Base-by-base conservation (phyloP, 345 rosid species). In the Heritiera littoralis region DNA sequence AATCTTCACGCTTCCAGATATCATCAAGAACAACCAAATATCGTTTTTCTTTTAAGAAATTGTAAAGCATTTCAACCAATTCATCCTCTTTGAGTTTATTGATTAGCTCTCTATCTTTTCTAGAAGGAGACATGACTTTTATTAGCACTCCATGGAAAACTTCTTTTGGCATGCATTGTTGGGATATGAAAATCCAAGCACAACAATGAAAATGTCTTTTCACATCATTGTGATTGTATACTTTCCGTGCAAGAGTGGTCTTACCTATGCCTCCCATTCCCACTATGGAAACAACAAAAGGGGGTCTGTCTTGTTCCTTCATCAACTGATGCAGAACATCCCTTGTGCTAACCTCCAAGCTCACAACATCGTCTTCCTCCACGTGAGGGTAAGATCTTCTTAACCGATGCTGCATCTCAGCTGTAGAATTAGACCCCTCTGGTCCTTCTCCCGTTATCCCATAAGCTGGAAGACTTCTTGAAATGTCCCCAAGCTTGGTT, bases 221-320 rank as follows among this genome's bases (percentile, higher is more conserved):
- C 56, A 87, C 81, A 17, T 46, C 60, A 9, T 20, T n/a, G 54
- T 78, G 81, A 73, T 80, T 65, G 32, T 83, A 45, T 0, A 88
- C 66, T 55, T 86, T 76, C 65, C 23, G 81, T 7, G 89, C 89
- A 0, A 88, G 84, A 52, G 89, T 30, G 0, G 89, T 88, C 58
- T 85, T 88, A 3, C 89, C 87, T 8, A 83, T 45, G 10, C 89
- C 89, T 0, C 87, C 87, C 91, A 87, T 89, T 14, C 88, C 89
- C 7, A 71, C 80, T 54, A 82, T 30, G 1, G 41, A 30, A 63
- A 32, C 66, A 63, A 63, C 12, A 9, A 20, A 75, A 23, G 65
- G 35, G 0, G 10, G 6, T 15, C 74, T 7, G 0, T 14, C 60
- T 28, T 15, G 9, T 0, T 72, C 35, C 1, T 0, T 75, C 55